Conservation (phyloP, 306 rosid genomes). For the Pterocarpus macrocarpus region DNA sequence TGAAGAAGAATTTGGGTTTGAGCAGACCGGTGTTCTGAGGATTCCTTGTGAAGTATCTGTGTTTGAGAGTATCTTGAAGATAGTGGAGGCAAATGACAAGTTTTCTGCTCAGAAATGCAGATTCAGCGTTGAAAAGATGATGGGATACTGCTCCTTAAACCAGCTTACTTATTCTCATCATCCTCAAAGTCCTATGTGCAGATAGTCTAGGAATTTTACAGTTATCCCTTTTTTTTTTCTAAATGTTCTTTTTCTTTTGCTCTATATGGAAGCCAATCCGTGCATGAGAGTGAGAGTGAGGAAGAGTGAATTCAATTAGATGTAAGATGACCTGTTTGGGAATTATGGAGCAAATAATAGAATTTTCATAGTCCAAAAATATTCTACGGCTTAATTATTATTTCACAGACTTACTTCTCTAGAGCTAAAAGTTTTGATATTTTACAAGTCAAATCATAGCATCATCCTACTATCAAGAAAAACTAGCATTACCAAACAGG, state of each 20-base stretch:
- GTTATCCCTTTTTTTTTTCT: constrained; percentile 22
- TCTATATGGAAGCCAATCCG: constrained; percentile 50
- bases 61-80: constrained; percentile 77
- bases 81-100: constrained; percentile 64
- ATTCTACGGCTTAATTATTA: background rate
- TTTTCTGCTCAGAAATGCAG: constrained; percentile 55
- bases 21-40: constrained; percentile 84
- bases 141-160: constrained; percentile 61
- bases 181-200: constrained; percentile 87
- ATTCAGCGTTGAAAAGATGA: constrained; percentile 52
- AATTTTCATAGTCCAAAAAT: constrained; percentile 32
- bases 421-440: constrained; percentile 1
- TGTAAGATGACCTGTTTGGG: constrained; percentile 40
- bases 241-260: constrained; percentile 32
- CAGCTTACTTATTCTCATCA: constrained; percentile 64
- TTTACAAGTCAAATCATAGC: constrained; percentile 11
- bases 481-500: background rate
- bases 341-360: constrained; percentile 37
- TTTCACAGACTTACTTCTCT: constrained; percentile 14
- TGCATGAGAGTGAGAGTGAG: constrained; percentile 41
- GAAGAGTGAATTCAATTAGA: constrained; percentile 39
- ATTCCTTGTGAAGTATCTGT: constrained; percentile 82
- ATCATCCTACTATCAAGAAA: constrained; percentile 4
- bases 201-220: constrained; percentile 53
- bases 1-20: constrained; percentile 95